Evolutionary conservation across 495 filamentous ascomycete genomes (phyloP).

Genomic region (Hypoxylon fuscum): DNA sequence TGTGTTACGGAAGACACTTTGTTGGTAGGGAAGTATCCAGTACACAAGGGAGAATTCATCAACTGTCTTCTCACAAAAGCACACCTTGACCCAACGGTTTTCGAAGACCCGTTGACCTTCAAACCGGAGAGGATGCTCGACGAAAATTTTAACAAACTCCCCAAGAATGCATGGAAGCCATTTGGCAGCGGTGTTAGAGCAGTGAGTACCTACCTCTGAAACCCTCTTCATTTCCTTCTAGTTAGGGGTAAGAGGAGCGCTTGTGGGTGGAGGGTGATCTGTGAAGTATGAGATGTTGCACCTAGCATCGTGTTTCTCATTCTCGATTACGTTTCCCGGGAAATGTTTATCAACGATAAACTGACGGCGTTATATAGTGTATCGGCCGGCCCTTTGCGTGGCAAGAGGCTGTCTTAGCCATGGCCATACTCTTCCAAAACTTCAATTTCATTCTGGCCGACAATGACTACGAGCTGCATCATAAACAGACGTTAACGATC

Average conservation of each 20-base stretch:
- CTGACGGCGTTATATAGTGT: too few relatives aligned
- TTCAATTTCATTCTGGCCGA: constrained; percentile 64
- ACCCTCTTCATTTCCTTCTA: not conserved
- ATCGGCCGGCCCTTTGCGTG: constrained; percentile 67
- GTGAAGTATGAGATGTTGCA: not conserved
- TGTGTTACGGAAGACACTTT: constrained; percentile 56
- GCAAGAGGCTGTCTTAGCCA: constrained; percentile 60
- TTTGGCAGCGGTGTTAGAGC: constrained; percentile 28
- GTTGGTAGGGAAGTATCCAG: constrained; percentile 68
- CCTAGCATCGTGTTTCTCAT: not conserved
- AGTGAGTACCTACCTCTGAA: constrained; percentile 2
- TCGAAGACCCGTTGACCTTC: constrained; percentile 59
- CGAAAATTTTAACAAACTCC: constrained; percentile 62
- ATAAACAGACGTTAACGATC: constrained; percentile 70
- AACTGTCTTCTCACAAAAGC: constrained; percentile 52
- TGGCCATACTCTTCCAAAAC: constrained; percentile 62
- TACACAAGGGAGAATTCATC: constrained; percentile 63
- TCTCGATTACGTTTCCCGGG: too few relatives aligned
- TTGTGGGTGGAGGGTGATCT: not conserved
- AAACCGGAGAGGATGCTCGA: constrained; percentile 67
- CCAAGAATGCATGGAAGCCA: constrained; percentile 60
- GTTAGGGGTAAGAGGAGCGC: not conserved
- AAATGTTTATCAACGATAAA: too few relatives aligned
- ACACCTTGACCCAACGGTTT: constrained; percentile 55
- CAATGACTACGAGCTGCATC: constrained; percentile 64